These are phyloP conservation scores for Monascus ruber DNA, from an alignment of 2,329 filamentous ascomycete species.

Conservation along the genomic window DNA sequence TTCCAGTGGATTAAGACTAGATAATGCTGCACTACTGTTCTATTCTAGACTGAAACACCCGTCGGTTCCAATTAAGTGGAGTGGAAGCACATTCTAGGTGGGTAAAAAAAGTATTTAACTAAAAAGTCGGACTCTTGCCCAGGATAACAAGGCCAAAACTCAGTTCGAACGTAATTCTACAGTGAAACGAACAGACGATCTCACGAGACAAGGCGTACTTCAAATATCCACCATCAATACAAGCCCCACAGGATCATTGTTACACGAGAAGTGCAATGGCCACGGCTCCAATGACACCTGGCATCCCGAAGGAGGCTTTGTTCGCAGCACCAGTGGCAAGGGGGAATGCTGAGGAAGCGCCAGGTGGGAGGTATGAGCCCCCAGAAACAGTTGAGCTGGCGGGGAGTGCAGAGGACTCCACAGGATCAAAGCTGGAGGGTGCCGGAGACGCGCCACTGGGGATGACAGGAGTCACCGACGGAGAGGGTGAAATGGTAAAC, in stretches of 20 bases:
- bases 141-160: too few relatives aligned
- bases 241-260: neutral
- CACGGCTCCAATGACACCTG: slow-evolving; percentile 7
- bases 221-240: neutral
- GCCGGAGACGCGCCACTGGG: neutral
- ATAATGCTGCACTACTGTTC: too few relatives aligned
- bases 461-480: neutral
- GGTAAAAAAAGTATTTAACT: too few relatives aligned
- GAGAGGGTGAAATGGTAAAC: neutral
- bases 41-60: too few relatives aligned
- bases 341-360: slow-evolving; percentile 7
- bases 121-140: too few relatives aligned
- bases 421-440: neutral
- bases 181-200: neutral
- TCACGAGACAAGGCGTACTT: neutral
- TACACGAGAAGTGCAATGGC: slow-evolving; percentile 10
- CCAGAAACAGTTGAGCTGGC: slow-evolving; percentile 1
- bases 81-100: too few relatives aligned
- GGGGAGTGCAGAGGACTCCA: neutral
- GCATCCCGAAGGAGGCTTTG: slow-evolving; percentile 7
- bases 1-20: too few relatives aligned
- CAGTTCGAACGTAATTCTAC: neutral
- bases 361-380: slow-evolving; percentile 1
- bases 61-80: too few relatives aligned
- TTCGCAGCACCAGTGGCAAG: slow-evolving; percentile 15